phyloP scores from a whole-genome alignment of 768 basidiomycete species.

The Trametes elegans region DNA sequence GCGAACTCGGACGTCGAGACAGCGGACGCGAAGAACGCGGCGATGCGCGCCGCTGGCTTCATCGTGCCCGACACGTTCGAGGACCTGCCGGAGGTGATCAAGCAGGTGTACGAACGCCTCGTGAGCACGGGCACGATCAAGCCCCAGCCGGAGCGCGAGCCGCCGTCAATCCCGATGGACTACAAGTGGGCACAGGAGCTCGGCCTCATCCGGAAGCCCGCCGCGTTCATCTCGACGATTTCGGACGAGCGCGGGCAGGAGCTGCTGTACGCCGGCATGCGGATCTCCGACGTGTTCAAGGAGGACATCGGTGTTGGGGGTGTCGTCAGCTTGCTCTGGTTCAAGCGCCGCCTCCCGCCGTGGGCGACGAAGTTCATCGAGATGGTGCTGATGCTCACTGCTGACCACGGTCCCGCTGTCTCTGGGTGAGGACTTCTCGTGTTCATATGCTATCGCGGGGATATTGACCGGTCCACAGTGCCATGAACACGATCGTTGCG shows the following conservation, averaged over 20 bases:
- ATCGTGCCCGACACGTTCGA: conserved; percentile 98
- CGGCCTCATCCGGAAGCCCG: conserved; percentile 97
- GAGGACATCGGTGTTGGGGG: conserved; percentile 96
- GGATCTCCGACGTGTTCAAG: conserved; percentile 98
- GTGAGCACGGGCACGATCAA: conserved; percentile 66
- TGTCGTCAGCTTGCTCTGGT: conserved; percentile 95
- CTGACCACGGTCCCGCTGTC: conserved; percentile 98
- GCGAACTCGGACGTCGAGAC: conserved; percentile 98
- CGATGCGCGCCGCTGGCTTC: conserved; percentile 94
- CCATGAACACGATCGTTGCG: conserved; percentile 99
- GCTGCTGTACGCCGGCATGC: conserved; percentile 97
- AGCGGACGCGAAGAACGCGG: conserved; percentile 95
- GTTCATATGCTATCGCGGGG: not conserved
- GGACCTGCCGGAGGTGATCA: conserved; percentile 83
- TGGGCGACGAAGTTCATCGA: conserved; percentile 99
- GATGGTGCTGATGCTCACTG: conserved; percentile 99
- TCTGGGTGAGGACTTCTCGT: conserved; percentile 49
- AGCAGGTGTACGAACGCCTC: conserved; percentile 81
- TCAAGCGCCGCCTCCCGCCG: conserved; percentile 89
- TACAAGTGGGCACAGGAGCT: conserved; percentile 99
- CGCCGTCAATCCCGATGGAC: conserved; percentile 99
- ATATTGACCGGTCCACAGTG: conserved; percentile 37
- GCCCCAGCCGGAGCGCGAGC: conserved; percentile 76
- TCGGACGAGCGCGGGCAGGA: conserved; percentile 99
- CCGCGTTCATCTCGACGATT: conserved; percentile 98